Evolutionary conservation across 148 eudicot species (phyloP), one percentile per base, ranked within the genome.

Genomic region (Gaultheria prostrata): DNA sequence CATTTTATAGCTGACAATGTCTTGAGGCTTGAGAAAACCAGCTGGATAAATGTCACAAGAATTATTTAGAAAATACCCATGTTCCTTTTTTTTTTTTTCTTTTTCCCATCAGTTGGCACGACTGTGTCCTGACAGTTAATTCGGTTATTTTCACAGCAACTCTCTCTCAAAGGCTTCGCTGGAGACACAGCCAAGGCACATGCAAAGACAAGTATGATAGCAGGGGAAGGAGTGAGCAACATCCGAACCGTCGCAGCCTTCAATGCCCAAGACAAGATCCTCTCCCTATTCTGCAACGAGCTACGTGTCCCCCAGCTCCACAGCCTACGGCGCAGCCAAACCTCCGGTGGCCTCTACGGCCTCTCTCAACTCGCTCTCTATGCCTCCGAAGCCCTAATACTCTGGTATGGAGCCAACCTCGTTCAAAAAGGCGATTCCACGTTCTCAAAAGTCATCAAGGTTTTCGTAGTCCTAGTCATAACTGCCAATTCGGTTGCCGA

Each of bases 101-200:
- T 32, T 30, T 30, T 18, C 48, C 28, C 20, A 0, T 53, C 18
- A 11, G 7, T 59, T 39, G 12, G 1, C 75, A 63, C 69, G 59
- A 39, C 35, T 6, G 15, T 67, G 81, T 39, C n/a, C 10, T 46
- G 76, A 48, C 70, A 63, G 32, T 78, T 81, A 61, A 83, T 85
- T 70, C 33, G 17, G 26, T 57, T 80, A 35, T 21, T 74, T 80
- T 86, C 77, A 82, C 96, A 97, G 99, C 99, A 97, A 95, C 96
- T 97, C 17, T 93, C 99, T 17, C 89, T 97, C 59, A 97, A 97
- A 91, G 99, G 99, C 3, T 97, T 97, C 59, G 99, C 99, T 1
- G 99, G 99, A 83, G 99, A 97, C 92, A 97, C 99, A 17, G 99
- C 98, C 30, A 97, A 97, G 87, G 99, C 99, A 0, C 99, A 97